phyloP scores from a whole-genome alignment of 1,284 basidiomycete genomes.

The Cerrena zonata region DNA sequence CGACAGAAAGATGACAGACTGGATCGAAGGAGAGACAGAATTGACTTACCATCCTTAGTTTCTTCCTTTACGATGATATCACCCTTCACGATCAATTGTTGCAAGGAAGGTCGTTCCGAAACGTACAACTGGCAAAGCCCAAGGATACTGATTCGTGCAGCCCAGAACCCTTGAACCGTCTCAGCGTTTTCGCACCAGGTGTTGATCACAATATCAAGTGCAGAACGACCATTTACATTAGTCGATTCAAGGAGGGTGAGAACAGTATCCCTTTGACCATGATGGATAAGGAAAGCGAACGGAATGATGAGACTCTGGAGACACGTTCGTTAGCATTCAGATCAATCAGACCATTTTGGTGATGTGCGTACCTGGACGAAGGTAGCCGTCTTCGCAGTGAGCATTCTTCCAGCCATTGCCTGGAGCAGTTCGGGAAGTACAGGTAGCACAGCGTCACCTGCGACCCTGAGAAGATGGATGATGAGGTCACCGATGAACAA shows the following conservation, averaged over 20 bases:
- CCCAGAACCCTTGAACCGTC: slow-evolving; percentile 93
- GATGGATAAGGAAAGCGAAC: slow-evolving; percentile 82
- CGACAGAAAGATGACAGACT: slow-evolving; percentile 7
- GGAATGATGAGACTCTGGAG: slow-evolving; percentile 80
- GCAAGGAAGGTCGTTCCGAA: slow-evolving; percentile 49
- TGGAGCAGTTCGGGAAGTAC: slow-evolving; percentile 82
- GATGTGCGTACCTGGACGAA: slow-evolving; percentile 68
- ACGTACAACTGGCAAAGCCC: slow-evolving; percentile 76
- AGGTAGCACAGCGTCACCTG: slow-evolving; percentile 71
- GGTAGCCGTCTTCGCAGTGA: slow-evolving; percentile 78
- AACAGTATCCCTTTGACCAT: slow-evolving; percentile 74
- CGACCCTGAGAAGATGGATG: slow-evolving; percentile 81
- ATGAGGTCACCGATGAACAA: slow-evolving; percentile 91
- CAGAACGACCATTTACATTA: slow-evolving; percentile 49
- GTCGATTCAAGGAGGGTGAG: slow-evolving; percentile 70
- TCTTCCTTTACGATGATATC: slow-evolving; percentile 81
- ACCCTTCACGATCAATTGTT: slow-evolving; percentile 77
- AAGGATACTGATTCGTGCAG: slow-evolving; percentile 76
- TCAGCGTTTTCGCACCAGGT: slow-evolving; percentile 93
- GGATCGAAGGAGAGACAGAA: slow-evolving; percentile 12
- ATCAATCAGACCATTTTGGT: neutral
- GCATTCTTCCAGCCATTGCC: slow-evolving; percentile 78
- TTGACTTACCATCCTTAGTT: slow-evolving; percentile 69
- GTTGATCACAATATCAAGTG: slow-evolving; percentile 76
- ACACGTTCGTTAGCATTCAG: no score